Base-by-base conservation (phyloP, 192 early-diverging fungal species). In the Entomortierella chlamydospora region DNA sequence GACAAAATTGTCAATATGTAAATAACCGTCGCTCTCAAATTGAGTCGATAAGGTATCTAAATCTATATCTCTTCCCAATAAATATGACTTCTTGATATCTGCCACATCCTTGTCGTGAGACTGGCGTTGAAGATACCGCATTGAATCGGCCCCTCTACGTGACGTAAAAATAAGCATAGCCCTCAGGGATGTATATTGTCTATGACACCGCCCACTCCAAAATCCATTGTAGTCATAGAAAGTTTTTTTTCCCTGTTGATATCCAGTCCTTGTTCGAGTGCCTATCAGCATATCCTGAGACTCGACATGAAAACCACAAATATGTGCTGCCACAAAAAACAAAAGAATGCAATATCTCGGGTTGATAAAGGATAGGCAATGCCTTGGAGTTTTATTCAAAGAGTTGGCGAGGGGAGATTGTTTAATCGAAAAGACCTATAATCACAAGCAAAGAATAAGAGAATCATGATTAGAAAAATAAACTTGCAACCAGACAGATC, bases 1-100 rank as follows among this genome's bases (percentile, higher is more conserved):
- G 82, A 84, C 65, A 87, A 84, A 76, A 92, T 92, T 42, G 88
- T 90, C 58, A 91, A 91, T 72, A 72, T 89, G 61, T 91, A 83
- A 54, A 8, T 4, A 47, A 8, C 13, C 12, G 7, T 17, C 34
- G 9, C 8, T n/a, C 11, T 9, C 25, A 50, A 26, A 4, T 5
- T 30, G 52, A 26, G 15, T 10, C 28, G 52, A 54, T 29, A 54
- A 2, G 15, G 26, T 6, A 10, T 2, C 23, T 50, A 17, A 10
- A 37, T 37, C 34, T 10, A 7, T 37, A 37, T 37, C 10, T 37
- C n/a, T n/a, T n/a, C n/a, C n/a, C 34, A 37, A 37, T 37, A 37
- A 37, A 37, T 37, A 37, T 37, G 5, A 10, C 10, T 4, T 37
- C 10, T 37, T 37, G 34, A 10, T 10, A 37, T 37, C n/a, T n/a